Percentiles rank a stretch among this genome's conserved stretches.
phyloP scores from a whole-genome alignment of 805 yeast genomes.

The Nakazawaea holstii region DNA sequence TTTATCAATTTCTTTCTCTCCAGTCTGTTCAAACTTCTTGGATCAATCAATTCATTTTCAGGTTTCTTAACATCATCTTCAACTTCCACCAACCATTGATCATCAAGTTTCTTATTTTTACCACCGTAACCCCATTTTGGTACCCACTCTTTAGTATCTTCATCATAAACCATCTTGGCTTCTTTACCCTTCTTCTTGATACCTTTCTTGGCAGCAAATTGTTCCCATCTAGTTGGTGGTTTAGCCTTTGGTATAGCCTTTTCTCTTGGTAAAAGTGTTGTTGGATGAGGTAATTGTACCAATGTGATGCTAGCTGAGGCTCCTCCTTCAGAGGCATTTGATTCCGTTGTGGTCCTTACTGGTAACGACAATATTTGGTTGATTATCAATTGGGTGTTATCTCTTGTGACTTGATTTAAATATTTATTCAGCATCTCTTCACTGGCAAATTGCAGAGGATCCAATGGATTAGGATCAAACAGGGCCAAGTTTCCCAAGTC shows the following conservation, averaged over 20 bases:
- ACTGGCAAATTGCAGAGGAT: slow-evolving; percentile 50
- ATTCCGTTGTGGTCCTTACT: slow-evolving; percentile 77
- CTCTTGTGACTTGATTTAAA: slow-evolving; percentile 69
- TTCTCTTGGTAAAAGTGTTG: slow-evolving; percentile 84
- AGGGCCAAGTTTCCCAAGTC: slow-evolving; percentile 90
- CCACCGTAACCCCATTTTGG: slow-evolving; percentile 99
- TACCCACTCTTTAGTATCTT: slow-evolving; percentile 89
- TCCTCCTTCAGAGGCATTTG: slow-evolving; percentile 49
- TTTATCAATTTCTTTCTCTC: slow-evolving; percentile 82
- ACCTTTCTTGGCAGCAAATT: slow-evolving; percentile 93
- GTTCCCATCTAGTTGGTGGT: slow-evolving; percentile 94
- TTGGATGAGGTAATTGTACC: slow-evolving; percentile 79
- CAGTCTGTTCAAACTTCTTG: slow-evolving; percentile 73
- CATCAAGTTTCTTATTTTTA: slow-evolving; percentile 77
- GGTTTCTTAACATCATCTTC: slow-evolving; percentile 64
- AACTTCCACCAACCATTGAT: slow-evolving; percentile 95
- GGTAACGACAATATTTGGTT: slow-evolving; percentile 91
- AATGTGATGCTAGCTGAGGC: slow-evolving; percentile 73
- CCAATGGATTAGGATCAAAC: slow-evolving; percentile 86
- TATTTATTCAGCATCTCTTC: slow-evolving; percentile 55
- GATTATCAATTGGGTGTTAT: slow-evolving; percentile 84
- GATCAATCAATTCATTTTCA: slow-evolving; percentile 70
- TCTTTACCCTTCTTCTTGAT: slow-evolving; percentile 84
- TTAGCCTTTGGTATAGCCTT: slow-evolving; percentile 91
- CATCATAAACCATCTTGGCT: slow-evolving; percentile 87